A percentile compares a stretch with the other conserved stretches of the same genome.
phyloP scores from a whole-genome alignment of 768 basidiomycete genomes.

The Russula vinacea region DNA sequence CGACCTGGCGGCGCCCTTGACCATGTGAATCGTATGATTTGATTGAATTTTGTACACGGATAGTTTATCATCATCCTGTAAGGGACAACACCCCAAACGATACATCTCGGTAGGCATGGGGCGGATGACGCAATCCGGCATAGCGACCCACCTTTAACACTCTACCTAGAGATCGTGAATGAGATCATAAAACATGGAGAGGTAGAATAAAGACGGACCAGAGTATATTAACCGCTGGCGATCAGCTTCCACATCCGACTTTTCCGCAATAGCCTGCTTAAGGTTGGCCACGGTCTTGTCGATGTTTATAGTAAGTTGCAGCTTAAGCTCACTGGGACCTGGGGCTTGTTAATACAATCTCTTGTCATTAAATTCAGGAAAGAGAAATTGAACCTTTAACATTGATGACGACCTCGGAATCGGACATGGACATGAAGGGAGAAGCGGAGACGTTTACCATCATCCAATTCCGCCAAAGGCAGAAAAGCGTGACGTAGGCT shows the following conservation, averaged over 20 bases:
- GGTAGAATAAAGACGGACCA: constrained; percentile 45
- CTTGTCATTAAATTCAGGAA: background rate
- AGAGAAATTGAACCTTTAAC: constrained; percentile 24
- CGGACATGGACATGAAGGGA: constrained; percentile 26
- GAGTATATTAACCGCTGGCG: constrained; percentile 91
- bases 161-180: constrained; percentile 45
- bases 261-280: constrained; percentile 82
- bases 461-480: background rate
- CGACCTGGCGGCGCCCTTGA: constrained; percentile 70
- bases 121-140: constrained; percentile 8
- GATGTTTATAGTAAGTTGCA: constrained; percentile 75
- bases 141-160: constrained; percentile 60
- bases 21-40: constrained; percentile 89
- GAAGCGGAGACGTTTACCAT: constrained; percentile 17
- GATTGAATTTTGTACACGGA: constrained; percentile 89
- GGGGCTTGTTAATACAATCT: constrained; percentile 1
- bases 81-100: constrained; percentile 8
- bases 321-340: constrained; percentile 92
- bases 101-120: constrained; percentile 11
- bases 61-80: constrained; percentile 76
- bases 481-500: constrained; percentile 4
- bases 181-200: constrained; percentile 1
- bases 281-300: constrained; percentile 88
- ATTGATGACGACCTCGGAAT: constrained; percentile 37
- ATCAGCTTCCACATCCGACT: constrained; percentile 83